Conservation (phyloP, 2,329 filamentous ascomycete species). For the Paecilomyces fulvus region DNA sequence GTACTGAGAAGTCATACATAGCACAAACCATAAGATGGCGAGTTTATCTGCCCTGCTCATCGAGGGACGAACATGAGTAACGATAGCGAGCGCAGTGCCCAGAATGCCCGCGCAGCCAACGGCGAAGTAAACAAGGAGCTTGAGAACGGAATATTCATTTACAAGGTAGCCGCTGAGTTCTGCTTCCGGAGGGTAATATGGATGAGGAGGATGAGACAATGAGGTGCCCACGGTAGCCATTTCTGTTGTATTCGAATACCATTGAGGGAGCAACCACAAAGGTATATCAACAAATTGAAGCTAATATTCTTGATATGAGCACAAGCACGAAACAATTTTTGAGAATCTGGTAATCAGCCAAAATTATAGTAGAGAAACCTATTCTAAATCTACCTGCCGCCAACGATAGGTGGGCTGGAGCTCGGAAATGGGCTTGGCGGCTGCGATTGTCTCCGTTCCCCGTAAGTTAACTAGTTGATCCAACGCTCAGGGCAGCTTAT, state of each 20-base stretch:
- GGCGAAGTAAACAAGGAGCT: conserved; percentile 54
- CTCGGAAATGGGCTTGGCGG: conserved; percentile 1
- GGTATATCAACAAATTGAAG: background rate
- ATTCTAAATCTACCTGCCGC: background rate
- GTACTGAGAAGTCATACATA: conserved; percentile 45
- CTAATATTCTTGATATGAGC: background rate
- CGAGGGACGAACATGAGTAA: conserved; percentile 45
- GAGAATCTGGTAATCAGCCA: background rate
- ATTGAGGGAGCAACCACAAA: too few relatives aligned
- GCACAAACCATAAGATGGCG: conserved; percentile 65
- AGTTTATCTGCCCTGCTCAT: conserved; percentile 48
- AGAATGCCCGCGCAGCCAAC: conserved; percentile 51
- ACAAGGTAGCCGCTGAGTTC: conserved; percentile 55
- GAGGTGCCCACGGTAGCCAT: conserved; percentile 6
- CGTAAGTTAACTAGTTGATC: too few relatives aligned
- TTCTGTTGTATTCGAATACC: background rate
- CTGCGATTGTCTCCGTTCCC: background rate
- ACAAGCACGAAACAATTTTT: background rate
- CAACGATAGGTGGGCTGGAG: background rate
- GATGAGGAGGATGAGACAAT: conserved; percentile 54
- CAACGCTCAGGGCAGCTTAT: background rate
- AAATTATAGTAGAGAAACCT: background rate
- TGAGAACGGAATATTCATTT: conserved; percentile 54
- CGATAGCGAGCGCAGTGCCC: conserved; percentile 44
- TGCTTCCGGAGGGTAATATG: conserved; percentile 62